Percentiles rank a stretch among this genome's conserved stretches.
phyloP scores from a whole-genome alignment of 2,329 filamentous ascomycete species.

The Diaporthe sp. region DNA sequence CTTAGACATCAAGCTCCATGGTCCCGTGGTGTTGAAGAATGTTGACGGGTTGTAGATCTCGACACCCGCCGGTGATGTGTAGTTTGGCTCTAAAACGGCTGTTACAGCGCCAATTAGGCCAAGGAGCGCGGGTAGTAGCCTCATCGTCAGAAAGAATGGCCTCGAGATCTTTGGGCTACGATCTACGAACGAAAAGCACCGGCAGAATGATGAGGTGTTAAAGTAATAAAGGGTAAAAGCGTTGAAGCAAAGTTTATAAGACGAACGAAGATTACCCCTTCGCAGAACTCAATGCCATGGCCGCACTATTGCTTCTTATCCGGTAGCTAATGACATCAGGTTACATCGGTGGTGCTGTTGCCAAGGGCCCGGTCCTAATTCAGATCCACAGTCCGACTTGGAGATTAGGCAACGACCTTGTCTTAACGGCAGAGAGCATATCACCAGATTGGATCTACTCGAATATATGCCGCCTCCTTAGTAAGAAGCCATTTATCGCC shows the following conservation, averaged over 20 bases:
- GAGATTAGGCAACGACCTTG: not conserved
- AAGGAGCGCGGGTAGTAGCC: not conserved
- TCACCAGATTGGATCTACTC: not conserved
- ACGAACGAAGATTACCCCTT: not conserved
- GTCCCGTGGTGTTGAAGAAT: not conserved
- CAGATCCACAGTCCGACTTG: not conserved
- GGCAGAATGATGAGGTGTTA: not conserved
- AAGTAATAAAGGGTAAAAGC: not conserved
- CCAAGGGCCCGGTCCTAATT: not conserved
- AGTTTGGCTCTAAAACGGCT: not conserved
- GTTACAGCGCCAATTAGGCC: not conserved
- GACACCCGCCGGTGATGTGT: not conserved
- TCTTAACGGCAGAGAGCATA: not conserved
- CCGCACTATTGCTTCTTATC: not conserved
- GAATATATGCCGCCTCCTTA: not conserved
- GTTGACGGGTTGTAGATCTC: constrained; percentile 3
- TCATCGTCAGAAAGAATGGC: not conserved
- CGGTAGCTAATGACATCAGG: not conserved
- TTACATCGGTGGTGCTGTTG: not conserved
- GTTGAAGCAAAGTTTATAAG: not conserved
- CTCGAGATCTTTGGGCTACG: not conserved
- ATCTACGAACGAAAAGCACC: not conserved
- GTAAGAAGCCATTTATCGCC: too few species aligned
- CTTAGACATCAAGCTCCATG: constrained; percentile 3
- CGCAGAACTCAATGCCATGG: not conserved